Percentiles rank a stretch among this genome's conserved stretches.
These are phyloP conservation scores for Exserohilum turcica DNA, from an alignment of 2,329 filamentous ascomycete species.

Conservation along the genomic window DNA sequence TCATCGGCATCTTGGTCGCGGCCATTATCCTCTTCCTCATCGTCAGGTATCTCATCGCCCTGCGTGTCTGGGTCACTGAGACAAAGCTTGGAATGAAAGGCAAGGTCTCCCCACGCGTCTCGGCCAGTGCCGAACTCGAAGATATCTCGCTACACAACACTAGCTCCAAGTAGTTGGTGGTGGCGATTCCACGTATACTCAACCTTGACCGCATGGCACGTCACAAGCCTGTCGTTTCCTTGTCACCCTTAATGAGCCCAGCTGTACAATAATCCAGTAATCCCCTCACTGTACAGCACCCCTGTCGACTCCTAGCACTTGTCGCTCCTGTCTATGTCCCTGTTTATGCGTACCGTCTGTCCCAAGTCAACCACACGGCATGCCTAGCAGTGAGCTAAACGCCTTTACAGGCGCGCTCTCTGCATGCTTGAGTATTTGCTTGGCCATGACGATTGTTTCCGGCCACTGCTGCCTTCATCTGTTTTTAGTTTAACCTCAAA, in stretches of 20 bases:
- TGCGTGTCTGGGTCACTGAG: constrained; percentile 53
- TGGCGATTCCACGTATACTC: not conserved
- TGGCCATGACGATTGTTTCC: not conserved
- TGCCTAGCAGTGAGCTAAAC: not conserved
- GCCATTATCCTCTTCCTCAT: constrained; percentile 49
- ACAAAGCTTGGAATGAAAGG: constrained; percentile 50
- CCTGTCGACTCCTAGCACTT: not conserved
- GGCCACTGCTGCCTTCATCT: not conserved
- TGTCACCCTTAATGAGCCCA: not conserved
- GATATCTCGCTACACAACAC: constrained; percentile 30
- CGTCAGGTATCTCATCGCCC: constrained; percentile 48
- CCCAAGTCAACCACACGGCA: not conserved
- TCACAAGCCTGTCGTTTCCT: not conserved
- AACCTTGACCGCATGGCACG: not conserved
- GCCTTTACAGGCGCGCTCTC: not conserved
- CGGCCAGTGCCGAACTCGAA: constrained; percentile 21
- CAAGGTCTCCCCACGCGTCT: constrained; percentile 31
- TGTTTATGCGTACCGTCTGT: not conserved
- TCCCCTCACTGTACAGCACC: not conserved
- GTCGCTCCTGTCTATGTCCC: not conserved
- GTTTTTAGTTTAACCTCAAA: not conserved
- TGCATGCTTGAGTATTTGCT: not conserved
- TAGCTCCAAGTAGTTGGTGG: constrained; percentile 20
- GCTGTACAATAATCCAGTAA: not conserved
- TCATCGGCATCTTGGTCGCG: constrained; percentile 55